Evolutionary conservation across 2,329 filamentous ascomycete genomes (phyloP).

Genomic region (Mycocentrospora acerina): DNA sequence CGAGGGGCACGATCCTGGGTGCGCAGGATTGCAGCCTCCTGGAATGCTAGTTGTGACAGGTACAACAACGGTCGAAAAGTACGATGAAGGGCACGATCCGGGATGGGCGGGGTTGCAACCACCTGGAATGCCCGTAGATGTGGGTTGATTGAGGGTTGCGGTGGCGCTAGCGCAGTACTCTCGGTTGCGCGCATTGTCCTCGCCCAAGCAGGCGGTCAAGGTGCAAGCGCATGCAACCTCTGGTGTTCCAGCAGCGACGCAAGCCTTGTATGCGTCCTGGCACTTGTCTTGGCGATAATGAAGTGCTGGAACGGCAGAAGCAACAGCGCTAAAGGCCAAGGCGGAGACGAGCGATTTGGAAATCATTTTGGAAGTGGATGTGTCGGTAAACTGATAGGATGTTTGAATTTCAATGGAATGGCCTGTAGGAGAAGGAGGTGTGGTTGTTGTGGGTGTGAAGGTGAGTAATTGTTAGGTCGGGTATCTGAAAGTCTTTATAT

Average conservation of each 20-base stretch:
- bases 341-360: conserved; percentile 8
- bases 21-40: conserved; percentile 7
- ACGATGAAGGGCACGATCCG: conserved; percentile 3
- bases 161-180: conserved; percentile 13
- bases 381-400: no score
- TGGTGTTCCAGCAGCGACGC: conserved; percentile 11
- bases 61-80: conserved; percentile 5
- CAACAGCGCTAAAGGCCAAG: conserved; percentile 7
- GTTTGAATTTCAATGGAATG: conserved; percentile 1
- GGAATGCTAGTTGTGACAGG: conserved; percentile 2
- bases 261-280: conserved; percentile 8
- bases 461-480: no score
- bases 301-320: conserved; percentile 8
- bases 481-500: no score
- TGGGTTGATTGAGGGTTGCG: conserved; percentile 4
- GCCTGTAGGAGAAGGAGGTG: background rate
- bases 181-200: conserved; percentile 11
- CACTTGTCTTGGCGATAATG: conserved; percentile 7
- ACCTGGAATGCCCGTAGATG: conserved; percentile 3
- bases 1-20: background rate
- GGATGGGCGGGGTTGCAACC: conserved; percentile 9
- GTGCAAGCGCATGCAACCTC: conserved; percentile 13
- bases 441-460: background rate
- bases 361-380: conserved; percentile 10
- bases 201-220: conserved; percentile 7